These are phyloP conservation scores for Polyrhizophydium stewartii DNA, from an alignment of 371 early-diverging fungal genomes.

Conservation along the genomic window DNA sequence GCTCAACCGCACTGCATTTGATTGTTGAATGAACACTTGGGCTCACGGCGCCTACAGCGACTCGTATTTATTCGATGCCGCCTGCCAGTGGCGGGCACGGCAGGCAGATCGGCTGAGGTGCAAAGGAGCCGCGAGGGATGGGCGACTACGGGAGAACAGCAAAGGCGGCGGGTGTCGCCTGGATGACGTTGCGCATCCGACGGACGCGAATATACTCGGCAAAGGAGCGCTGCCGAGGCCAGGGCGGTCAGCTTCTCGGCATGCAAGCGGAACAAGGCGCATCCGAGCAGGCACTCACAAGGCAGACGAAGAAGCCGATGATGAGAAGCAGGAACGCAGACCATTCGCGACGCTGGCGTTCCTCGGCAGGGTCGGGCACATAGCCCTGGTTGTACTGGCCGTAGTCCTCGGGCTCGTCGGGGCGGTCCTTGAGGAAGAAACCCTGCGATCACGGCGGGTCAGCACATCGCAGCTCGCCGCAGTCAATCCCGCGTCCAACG, in stretches of 20 bases:
- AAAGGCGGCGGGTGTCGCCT: conserved; percentile 10
- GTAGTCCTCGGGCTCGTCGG: conserved; percentile 11
- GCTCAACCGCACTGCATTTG: no score
- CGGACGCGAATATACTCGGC: conserved; percentile 24
- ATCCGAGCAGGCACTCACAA: conserved; percentile 14
- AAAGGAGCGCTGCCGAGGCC: conserved; percentile 17
- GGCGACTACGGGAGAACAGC: neutral
- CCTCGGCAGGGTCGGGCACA: conserved; percentile 6
- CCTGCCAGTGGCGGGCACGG: no score
- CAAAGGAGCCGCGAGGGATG: no score
- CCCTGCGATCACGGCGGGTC: conserved; percentile 3
- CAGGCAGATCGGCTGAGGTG: no score
- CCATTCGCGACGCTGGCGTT: conserved; percentile 20
- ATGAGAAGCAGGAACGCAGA: conserved; percentile 25
- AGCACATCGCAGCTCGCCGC: no score
- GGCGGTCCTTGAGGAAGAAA: conserved; percentile 1
- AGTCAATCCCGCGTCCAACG: neutral
- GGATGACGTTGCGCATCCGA: conserved; percentile 18
- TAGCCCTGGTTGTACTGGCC: conserved; percentile 10
- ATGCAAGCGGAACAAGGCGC: no score
- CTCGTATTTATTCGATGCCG: no score
- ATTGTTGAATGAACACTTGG: no score
- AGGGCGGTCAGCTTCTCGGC: no score
- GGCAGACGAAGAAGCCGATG: conserved; percentile 25
- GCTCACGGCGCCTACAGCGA: no score